Base-by-base conservation (phyloP, 1,139 yeast genomes). In the Sugiyamaella japonica region DNA sequence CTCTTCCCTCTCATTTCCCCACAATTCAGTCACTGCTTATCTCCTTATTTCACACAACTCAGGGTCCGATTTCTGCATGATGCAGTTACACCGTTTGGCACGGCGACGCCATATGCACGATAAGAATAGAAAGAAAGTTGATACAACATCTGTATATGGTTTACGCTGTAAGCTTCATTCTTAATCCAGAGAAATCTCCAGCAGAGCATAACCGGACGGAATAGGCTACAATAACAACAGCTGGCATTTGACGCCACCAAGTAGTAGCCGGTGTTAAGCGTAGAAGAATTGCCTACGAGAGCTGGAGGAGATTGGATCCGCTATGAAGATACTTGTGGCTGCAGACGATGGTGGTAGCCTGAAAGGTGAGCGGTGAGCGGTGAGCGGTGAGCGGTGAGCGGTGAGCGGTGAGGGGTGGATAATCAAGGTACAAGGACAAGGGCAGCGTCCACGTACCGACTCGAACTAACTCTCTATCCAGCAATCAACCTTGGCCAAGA, bases 261-360 rank as follows among this genome's bases (percentile, higher is more conserved):
- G 25, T 20, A 20, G 25, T 3, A 6, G 25, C 25, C 25, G 25
- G 25, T 6, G 25, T 20, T 20, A 6, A 20, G n/a, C 25, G 25
- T 20, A 20, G 34, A 29, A 29, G 34, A 5, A 29, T 29, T 10
- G 34, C n/a, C 9, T 23, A 17, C 52, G 36, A 10, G 16, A 68
- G 25, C 6, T 20, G 25, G 25, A 20, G 25, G 6, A 20, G 25
- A 20, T 20, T 20, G 25, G 25, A 20, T 20, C 25, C 25, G 25
- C 25, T 6, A 20, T 68, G 71, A 65, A 59, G 56, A 62, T 66
- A 7, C 43, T 68, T 5, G 67, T 64, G 20, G 67, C 68, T 12
- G 61, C 66, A 10, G 68, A 65, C 41, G 66, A 65, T 38, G 52
- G 63, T 6, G 70, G 71, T 12, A 58, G 63, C 25, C 48, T 68